Evolutionary conservation across 2,329 filamentous ascomycete genomes (phyloP), one percentile per base, ranked within the genome.

Genomic region (Periconia macrospinosa): DNA sequence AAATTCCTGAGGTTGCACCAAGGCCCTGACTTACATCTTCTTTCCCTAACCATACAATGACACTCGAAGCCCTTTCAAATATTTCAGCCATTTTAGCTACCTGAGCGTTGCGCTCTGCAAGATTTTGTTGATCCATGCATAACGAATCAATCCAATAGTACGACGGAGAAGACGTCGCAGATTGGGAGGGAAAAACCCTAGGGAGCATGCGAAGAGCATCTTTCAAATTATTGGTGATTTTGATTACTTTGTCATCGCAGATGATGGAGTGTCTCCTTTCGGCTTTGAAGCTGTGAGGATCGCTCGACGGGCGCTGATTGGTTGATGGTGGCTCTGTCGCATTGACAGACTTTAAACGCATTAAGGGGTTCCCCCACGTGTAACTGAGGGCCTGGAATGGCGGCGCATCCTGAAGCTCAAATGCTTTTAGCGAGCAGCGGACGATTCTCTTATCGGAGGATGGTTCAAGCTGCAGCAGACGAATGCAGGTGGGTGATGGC

Each of bases 141-240:
- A 70, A 46, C 18, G 64, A 60, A 54, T 70, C 69, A 20, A 70
- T 61, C 68, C 66, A 71, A 44, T 68, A 61, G 41, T 66, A 65
- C 10, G 20, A 23, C 27, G 62, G 50, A 8, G 33, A 37, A 37
- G 33, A 13, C 11, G 27, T 56, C 13, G 43, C 47, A 0, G 48
- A 35, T 43, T 51, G 47, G 35, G 58, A 48, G 14, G 45, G 46
- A 17, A 53, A 45, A 7, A 57, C 33, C 20, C 50, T 57, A 10
- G 46, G 46, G 27, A 69, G 61, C 63, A 67, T 67, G 9, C 43
- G 58, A 1, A 67, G 46, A n/a, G 65, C 65, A 53, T 66, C 58
- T 30, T 57, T 54, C 11, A 69, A 56, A 43, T 65, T 67, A 35
- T 53, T 42, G 2, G 59, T 63, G 43, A 68, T 57, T 40, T 59